Evolutionary conservation across 2,329 filamentous ascomycete genomes (phyloP).

Genomic region (Talaromyces sp.): DNA sequence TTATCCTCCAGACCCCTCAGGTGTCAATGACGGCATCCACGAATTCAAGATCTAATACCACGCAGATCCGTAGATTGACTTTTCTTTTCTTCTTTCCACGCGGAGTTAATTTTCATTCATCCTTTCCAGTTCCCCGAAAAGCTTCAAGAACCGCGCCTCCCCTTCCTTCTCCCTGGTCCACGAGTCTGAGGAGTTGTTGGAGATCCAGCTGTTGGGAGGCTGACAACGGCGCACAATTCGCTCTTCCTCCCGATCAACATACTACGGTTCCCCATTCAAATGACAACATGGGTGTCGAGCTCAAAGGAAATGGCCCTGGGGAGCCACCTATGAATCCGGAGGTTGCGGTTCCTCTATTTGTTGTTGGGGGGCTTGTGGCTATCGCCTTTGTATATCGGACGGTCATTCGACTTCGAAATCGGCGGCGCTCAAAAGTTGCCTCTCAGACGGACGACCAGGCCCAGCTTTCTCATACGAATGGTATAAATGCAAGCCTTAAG

Average conservation of each 20-base stretch:
- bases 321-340: constrained; percentile 36
- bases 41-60: constrained; percentile 18
- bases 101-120: constrained; percentile 3
- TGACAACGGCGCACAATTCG: constrained; percentile 12
- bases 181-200: constrained; percentile 14
- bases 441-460: constrained; percentile 25
- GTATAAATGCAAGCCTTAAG: constrained; percentile 34
- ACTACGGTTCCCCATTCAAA: constrained; percentile 3
- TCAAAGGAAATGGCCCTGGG: constrained; percentile 26
- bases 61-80: constrained; percentile 10
- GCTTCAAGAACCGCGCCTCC: neutral
- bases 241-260: neutral
- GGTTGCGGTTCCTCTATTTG: constrained; percentile 35
- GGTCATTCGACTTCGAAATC: constrained; percentile 27
- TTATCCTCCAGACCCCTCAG: constrained; percentile 10
- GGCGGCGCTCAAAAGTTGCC: constrained; percentile 25
- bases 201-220: constrained; percentile 14
- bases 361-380: constrained; percentile 27
- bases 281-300: constrained; percentile 36
- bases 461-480: constrained; percentile 17
- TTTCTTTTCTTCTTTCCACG: constrained; percentile 1
- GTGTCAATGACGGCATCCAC: constrained; percentile 30
- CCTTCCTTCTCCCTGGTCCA: constrained; percentile 1
- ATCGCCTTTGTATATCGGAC: constrained; percentile 29
- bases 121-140: neutral